phyloP scores from a whole-genome alignment of 1,284 basidiomycete species.

The Ceratobasidium sp. region DNA sequence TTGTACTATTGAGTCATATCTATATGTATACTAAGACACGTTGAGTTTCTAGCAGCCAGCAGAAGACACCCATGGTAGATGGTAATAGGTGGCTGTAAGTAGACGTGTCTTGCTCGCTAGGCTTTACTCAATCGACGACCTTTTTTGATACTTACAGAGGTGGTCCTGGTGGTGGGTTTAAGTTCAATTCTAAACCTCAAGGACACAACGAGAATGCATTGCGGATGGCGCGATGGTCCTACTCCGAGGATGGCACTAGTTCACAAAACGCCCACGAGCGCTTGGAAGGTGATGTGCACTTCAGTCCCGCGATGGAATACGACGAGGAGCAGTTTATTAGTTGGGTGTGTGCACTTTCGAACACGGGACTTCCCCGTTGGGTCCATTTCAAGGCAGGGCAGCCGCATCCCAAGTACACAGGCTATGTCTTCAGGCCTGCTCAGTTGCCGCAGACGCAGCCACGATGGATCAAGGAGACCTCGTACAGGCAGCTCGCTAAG shows the following conservation, averaged over 20 bases:
- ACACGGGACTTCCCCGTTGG: not conserved
- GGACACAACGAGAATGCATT: not conserved
- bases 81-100: slow-evolving; percentile 15
- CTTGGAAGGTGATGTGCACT: not conserved
- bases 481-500: not conserved
- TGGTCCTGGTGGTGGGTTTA: not conserved
- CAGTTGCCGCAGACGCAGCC: not conserved
- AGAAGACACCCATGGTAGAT: not conserved
- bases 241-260: not conserved
- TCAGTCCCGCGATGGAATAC: not conserved
- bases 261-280: not conserved
- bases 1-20: no score
- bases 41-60: no score
- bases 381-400: not conserved
- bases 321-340: not conserved
- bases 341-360: slow-evolving; percentile 3
- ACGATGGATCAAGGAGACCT: slow-evolving; percentile 2
- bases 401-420: not conserved
- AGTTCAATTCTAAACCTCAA: not conserved
- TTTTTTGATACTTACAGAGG: not conserved
- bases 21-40: no score
- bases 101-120: not conserved
- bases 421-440: not conserved
- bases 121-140: not conserved
- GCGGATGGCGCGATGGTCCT: not conserved